Base-by-base conservation (phyloP, 805 yeast species). In the Pichia membranifaciens region DNA sequence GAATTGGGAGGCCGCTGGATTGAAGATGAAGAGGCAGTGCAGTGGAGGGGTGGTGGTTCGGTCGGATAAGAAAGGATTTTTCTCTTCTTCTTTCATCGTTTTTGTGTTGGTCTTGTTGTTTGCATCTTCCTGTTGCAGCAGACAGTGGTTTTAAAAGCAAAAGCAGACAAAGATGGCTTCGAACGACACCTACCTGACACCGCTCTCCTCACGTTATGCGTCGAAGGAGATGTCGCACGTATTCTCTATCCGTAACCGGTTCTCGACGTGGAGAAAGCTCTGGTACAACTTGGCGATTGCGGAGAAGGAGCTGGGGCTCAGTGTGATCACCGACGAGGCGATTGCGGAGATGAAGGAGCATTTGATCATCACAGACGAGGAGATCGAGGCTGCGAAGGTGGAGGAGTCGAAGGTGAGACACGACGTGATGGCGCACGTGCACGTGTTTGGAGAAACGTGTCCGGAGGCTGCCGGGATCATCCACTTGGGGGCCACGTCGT, bases 371-470 rank as follows among this genome's bases (percentile, higher is more conserved):
- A 82, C 96, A 8, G 97, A 91, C 66, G 95, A 87, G 58, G 98
- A 95, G 62, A 88, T 93, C 54, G 88, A 75, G 49, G 85, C 74
- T 49, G 98, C 99, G 38, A 73, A 90, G 49, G 80, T 78, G 57
- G 97, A 93, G 71, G 99, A 93, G 70, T 96, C 98, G 45, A 89
- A 85, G 66, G 98, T 93, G 49, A 86, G 99, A 74, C 99, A 93
- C 69, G 99, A 93, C 65, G 99, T 93, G 58, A 93, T 93, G 99
- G 96, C 98, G 48, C 99, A 93, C 60, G 99, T 93, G 48, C 99
- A 93, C 65, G 87, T 84, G 49, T 93, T 86, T 66, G 99, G 99
- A 56, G 76, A 82, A 59, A 81, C 87, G 15, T 87, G 95, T 60
- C 99, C 99, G 17, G 84, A 84, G 6, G 99, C 99, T 32, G 91